Percentiles rank a stretch among this genome's conserved stretches.
These are phyloP conservation scores for Aspergillus biplanus DNA, from an alignment of 495 filamentous ascomycete species.

Conservation along the genomic window DNA sequence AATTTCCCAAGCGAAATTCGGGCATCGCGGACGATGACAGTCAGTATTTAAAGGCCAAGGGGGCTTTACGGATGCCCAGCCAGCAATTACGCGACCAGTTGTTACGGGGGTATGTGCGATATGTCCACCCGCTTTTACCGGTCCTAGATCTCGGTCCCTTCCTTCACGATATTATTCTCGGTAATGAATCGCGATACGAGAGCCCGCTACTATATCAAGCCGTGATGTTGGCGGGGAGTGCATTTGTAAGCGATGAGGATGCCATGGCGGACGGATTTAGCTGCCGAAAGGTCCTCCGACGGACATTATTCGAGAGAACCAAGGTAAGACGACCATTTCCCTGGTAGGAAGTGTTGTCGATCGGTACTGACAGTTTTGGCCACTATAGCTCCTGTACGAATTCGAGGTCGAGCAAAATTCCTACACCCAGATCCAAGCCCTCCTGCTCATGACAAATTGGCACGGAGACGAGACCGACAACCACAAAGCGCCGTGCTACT, in stretches of 20 bases:
- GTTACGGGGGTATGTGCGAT: not conserved
- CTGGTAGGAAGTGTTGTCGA: not conserved
- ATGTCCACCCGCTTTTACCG: not conserved
- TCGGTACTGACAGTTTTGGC: not conserved
- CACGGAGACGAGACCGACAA: not conserved
- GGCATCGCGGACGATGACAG: not conserved
- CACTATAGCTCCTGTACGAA: not conserved
- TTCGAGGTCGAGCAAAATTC: slow-evolving; percentile 1
- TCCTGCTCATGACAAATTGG: not conserved
- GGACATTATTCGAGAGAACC: not conserved
- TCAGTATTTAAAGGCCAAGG: not conserved
- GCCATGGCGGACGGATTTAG: not conserved
- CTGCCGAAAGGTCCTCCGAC: not conserved
- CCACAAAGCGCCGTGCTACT: not conserved
- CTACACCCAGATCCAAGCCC: not conserved
- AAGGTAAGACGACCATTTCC: not conserved
- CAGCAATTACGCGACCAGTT: not conserved
- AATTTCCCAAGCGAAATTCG: not conserved
- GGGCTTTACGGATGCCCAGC: not conserved
- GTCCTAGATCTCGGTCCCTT: not conserved
- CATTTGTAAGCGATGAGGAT: not conserved
- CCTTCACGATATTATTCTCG: not conserved
- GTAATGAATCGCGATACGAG: not conserved
- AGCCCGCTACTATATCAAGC: not conserved
- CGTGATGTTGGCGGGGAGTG: not conserved